Percentiles rank a stretch among this genome's conserved stretches.
Conservation (phyloP, 306 rosid species). For the Vigna nakashimae region DNA sequence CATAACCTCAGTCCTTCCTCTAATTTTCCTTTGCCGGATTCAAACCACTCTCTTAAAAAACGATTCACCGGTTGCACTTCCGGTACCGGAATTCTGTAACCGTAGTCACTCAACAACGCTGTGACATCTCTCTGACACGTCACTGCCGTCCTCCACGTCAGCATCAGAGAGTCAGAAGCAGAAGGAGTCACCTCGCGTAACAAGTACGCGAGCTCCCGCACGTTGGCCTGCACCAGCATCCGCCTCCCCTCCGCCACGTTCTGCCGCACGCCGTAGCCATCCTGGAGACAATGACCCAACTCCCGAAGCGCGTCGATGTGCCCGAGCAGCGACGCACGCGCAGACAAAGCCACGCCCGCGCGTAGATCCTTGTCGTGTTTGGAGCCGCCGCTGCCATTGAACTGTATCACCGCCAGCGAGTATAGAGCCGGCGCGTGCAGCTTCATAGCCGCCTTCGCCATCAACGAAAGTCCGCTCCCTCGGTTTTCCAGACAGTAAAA, state of each 20-base stretch:
- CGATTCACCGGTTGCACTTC: constrained; percentile 70
- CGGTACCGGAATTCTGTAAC: constrained; percentile 54
- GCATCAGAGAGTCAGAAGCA: background rate
- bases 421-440: constrained; percentile 76
- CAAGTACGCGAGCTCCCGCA: constrained; percentile 62
- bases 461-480: constrained; percentile 65
- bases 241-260: constrained; percentile 70
- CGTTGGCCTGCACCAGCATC: constrained; percentile 78
- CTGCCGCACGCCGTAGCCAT: constrained; percentile 79
- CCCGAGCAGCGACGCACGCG: constrained; percentile 75
- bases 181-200: constrained; percentile 45
- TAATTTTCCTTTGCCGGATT: constrained; percentile 43
- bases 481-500: constrained; percentile 83
- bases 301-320: constrained; percentile 90
- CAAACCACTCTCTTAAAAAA: constrained; percentile 82
- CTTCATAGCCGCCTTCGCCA: constrained; percentile 84
- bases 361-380: constrained; percentile 68
- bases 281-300: constrained; percentile 88
- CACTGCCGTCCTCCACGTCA: constrained; percentile 43
- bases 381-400: constrained; percentile 90
- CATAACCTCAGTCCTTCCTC: constrained; percentile 62
- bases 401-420: constrained; percentile 88
- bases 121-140: constrained; percentile 18
- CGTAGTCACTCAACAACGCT: constrained; percentile 61
- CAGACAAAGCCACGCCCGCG: constrained; percentile 80